Evolutionary conservation across 2,329 filamentous ascomycete genomes (phyloP).

Genomic region (Fusarium sp.): DNA sequence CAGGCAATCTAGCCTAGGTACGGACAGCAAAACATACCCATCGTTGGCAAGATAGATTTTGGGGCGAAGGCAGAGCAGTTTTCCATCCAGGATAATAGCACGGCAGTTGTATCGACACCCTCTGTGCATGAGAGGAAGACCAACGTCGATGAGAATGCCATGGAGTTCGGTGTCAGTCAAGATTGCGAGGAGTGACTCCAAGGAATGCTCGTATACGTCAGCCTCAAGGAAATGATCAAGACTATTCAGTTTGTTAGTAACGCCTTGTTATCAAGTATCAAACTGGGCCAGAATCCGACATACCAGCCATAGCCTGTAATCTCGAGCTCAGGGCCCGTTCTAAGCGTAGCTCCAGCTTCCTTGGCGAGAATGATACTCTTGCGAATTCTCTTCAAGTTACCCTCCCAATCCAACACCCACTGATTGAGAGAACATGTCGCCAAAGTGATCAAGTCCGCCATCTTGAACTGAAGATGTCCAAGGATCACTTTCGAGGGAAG

Average conservation of each 20-base stretch:
- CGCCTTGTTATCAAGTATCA: background rate
- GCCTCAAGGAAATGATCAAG: slow-evolving; percentile 73
- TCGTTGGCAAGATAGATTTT: slow-evolving; percentile 78
- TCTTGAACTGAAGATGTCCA: slow-evolving; percentile 6
- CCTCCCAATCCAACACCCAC: slow-evolving; percentile 53
- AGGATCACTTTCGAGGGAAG: background rate
- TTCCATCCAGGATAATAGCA: slow-evolving; percentile 61
- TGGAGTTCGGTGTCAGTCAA: slow-evolving; percentile 47
- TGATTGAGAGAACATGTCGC: slow-evolving; percentile 53
- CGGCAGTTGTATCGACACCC: slow-evolving; percentile 51
- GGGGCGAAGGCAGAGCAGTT: slow-evolving; percentile 76
- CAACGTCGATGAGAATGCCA: slow-evolving; percentile 53
- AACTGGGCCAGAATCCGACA: background rate
- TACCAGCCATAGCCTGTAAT: slow-evolving; percentile 47
- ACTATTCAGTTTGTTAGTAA: slow-evolving; percentile 41
- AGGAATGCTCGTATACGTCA: slow-evolving; percentile 48
- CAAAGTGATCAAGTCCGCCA: slow-evolving; percentile 39
- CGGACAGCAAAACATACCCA: slow-evolving; percentile 50
- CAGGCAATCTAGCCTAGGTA: background rate
- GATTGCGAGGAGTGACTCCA: slow-evolving; percentile 48
- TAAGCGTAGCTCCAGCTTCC: slow-evolving; percentile 68
- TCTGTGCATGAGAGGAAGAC: slow-evolving; percentile 56
- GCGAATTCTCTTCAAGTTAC: slow-evolving; percentile 71
- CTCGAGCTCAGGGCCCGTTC: slow-evolving; percentile 67
- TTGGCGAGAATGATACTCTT: slow-evolving; percentile 71